Evolutionary conservation across 495 filamentous ascomycete genomes (phyloP), one percentile per base, ranked within the genome.

Genomic region (Podospora australis): DNA sequence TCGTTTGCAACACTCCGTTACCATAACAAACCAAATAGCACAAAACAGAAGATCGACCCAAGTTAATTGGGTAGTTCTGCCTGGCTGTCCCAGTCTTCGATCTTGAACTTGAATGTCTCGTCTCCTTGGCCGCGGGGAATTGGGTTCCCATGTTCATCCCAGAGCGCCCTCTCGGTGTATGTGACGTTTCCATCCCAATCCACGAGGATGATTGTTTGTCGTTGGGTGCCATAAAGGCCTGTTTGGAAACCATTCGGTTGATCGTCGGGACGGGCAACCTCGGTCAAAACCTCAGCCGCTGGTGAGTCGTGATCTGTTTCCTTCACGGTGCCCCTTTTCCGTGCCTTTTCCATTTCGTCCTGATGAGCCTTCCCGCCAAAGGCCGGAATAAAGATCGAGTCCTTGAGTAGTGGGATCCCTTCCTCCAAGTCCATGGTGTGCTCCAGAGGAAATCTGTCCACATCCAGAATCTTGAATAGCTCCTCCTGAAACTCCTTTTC

Each of bases 201-300:
- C 21, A 95, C 83, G 14, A 97, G 72, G 20, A 97, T 70, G 10
- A 97, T 70, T 0, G 88, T 95, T 72, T 98, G 91, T 54, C 88
- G 82, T 63, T 95, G 88, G 1, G 92, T 98, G n/a, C 92, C 92
- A 67, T 98, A 97, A 11, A 79, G 65, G 9, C 82, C 81, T 14
- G 71, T 74, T 58, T 75, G 70, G 35, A 71, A 72, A 19, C 70
- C 69, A 11, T 60, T 58, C 16, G 50, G 53, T 5, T 60, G 55
- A 10, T 54, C 49, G 46, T 62, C 61, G 11, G 64, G 62, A 24
- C 59, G 43, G 21, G 64, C 59, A 41, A 52, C 62, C 16, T 54
- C 50, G 26, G 58, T 56, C 39, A 67, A 49, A 43, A 36, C 48
- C 50, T 53, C 53, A 36, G 44, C 54, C 6, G 44, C 47, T 6